Evolutionary conservation across 176 grass and related monocot genomes (phyloP).

Genomic region (Ananas comosus): DNA sequence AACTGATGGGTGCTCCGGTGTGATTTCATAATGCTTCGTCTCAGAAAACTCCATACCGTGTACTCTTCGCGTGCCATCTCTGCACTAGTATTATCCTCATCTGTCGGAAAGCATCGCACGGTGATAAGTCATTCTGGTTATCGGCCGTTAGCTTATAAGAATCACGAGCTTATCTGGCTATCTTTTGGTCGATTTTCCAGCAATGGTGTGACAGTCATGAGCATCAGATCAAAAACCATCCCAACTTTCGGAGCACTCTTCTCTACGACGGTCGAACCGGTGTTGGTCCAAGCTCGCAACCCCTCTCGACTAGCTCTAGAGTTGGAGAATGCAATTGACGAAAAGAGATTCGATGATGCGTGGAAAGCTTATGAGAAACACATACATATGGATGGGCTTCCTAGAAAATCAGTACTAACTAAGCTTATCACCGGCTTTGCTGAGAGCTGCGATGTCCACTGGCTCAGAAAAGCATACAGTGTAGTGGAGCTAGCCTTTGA

Average conservation of each 20-base stretch:
- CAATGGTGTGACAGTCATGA: conserved; percentile 3
- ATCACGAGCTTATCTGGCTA: not conserved
- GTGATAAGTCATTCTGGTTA: not conserved
- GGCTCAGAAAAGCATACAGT: conserved; percentile 58
- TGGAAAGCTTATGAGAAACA: conserved; percentile 71
- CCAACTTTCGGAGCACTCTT: not conserved
- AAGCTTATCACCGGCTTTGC: conserved; percentile 66
- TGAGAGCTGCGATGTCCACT: conserved; percentile 40
- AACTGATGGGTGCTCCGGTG: not conserved
- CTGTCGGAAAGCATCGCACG: too few relatives aligned
- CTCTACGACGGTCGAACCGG: conserved; percentile 35
- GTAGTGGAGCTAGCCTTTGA: conserved; percentile 40
- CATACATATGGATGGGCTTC: conserved; percentile 47
- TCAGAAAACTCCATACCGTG: not conserved
- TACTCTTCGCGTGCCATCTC: not conserved
- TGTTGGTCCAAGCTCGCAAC: conserved; percentile 63
- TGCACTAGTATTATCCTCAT: not conserved
- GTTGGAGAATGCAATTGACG: conserved; percentile 51
- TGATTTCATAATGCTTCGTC: not conserved
- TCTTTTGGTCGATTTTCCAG: not conserved
- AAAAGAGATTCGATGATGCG: conserved; percentile 60
- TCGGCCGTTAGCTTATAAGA: not conserved
- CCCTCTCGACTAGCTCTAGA: conserved; percentile 38
- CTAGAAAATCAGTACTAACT: conserved; percentile 54
- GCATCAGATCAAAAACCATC: not conserved